Base-by-base conservation (phyloP, 768 basidiomycete species). In the Mrakia blollopis region DNA sequence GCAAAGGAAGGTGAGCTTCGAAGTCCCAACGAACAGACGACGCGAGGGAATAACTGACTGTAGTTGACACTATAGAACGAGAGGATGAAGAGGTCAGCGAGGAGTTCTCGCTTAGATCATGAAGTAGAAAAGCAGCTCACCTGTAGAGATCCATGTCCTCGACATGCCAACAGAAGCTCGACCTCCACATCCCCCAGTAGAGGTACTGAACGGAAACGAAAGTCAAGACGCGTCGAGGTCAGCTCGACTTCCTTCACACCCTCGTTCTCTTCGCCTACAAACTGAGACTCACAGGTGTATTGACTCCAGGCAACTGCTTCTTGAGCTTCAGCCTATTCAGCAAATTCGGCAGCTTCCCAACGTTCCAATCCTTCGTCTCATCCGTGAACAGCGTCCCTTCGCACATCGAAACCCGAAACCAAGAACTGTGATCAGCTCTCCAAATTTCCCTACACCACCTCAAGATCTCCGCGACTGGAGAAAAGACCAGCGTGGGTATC, bases 111-210 rank as follows among this genome's bases (percentile, higher is more conserved):
- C 11, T 16, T 9, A 28, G 37, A 41, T 37, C 13, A n/a, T n/a
- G 35, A 18, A 41, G 21, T 35, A 10, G 35, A n/a, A 44, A 18
- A 30, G 11, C 18, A 25, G 50, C 68, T 44, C n/a, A 69, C 75
- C 93, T 95, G 84, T 96, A 98, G 1, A 99, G 87, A 82, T 99
- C 97, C 92, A 98, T 97, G 83, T 99, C 97, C 84, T 99, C 97
- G 68, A 99, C 97, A 81, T 99, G 97, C 96, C 97, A 99, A 0
- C 94, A 93, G 84, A 98, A 98, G 0, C 94, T 94, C 32, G 96
- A 96, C 71, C 94, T 87, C 97, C 97, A 99, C 95, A 98, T 98
- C 79, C 97, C 97, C 77, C 77, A 77, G 50, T 77, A 77, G 28
- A 77, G 76, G 44, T 77, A 77, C 75, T 75, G 65, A 5, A 14